These are phyloP conservation scores for Fusarium heterosporum DNA, from an alignment of 2,329 filamentous ascomycete genomes.

Conservation along the genomic window DNA sequence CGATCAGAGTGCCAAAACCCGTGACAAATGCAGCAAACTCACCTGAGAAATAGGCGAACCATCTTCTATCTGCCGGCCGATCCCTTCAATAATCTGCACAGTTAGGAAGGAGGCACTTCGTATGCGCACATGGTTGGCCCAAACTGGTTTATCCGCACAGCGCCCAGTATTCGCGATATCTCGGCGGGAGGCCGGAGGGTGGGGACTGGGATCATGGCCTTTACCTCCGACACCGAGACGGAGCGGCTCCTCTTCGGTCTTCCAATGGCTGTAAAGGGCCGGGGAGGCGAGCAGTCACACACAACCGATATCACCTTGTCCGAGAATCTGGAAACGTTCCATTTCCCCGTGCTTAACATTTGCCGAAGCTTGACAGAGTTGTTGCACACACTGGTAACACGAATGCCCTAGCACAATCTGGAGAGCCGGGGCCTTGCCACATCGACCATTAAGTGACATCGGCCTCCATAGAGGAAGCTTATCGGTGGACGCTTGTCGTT, in stretches of 20 bases:
- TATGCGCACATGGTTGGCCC: slow-evolving; percentile 8
- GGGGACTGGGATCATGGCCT: slow-evolving; percentile 6
- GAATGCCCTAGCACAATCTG: slow-evolving; percentile 20
- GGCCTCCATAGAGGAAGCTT: slow-evolving; percentile 7
- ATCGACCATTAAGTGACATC: slow-evolving; percentile 15
- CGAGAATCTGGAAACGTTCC: slow-evolving; percentile 44
- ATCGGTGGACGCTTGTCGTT: slow-evolving; percentile 5
- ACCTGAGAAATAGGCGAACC: slow-evolving; percentile 9
- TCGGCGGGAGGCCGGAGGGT: slow-evolving; percentile 35
- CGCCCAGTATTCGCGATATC: slow-evolving; percentile 28
- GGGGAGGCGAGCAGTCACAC: slow-evolving; percentile 33
- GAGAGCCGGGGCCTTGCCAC: slow-evolving; percentile 5
- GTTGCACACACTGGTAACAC: slow-evolving; percentile 22
- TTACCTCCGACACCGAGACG: slow-evolving; percentile 34
- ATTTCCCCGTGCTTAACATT: slow-evolving; percentile 30
- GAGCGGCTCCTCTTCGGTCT: slow-evolving; percentile 38
- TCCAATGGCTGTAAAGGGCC: slow-evolving; percentile 33
- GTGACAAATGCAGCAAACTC: slow-evolving; percentile 16
- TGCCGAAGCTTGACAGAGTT: slow-evolving; percentile 32
- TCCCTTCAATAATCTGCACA: not conserved
- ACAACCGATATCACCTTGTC: slow-evolving; percentile 26
- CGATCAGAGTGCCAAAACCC: not conserved
- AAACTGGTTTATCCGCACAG: slow-evolving; percentile 24
- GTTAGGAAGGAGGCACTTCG: slow-evolving; percentile 3
- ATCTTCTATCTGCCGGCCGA: not conserved